Base-by-base conservation (phyloP, 768 basidiomycete species). In the Steccherinum ochraceum region DNA sequence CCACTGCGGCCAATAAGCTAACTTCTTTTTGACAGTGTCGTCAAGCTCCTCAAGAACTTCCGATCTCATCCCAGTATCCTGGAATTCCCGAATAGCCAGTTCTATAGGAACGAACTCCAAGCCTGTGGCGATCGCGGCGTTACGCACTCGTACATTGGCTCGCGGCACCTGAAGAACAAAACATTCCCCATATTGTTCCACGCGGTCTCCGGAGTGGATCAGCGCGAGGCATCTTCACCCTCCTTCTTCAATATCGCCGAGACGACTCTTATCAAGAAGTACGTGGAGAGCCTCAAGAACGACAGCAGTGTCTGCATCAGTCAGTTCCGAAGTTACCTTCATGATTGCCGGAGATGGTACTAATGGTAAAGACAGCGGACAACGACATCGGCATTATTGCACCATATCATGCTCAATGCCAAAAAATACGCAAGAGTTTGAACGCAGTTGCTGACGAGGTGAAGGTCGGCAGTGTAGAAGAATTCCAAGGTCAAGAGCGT, bases 181-280 rank as follows among this genome's bases (percentile, higher is more conserved):
- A 68, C 70, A 1, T 85, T 84, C 63, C 83, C 85, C 0, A 64
- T 86, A 40, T 64, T 86, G 1, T 84, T 86, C 64, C 79, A 85
- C 59, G 72, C 76, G 2, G 67, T 84, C 12, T 57, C 67, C 13
- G 84, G 85, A 16, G 77, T 77, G 56, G 83, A 87, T 57, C 74
- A 77, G 21, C 75, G 83, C n/a, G 84, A 87, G 58, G 75, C 77
- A 2, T 72, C 75, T 0, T 85, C 84, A 0, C 85, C 84, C 1
- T 86, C 83, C 0, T 86, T 83, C 63, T 86, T 86, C 70, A 87
- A 87, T 52, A 73, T 79, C 30, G 73, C 79, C 24, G 84, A 86
- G 56, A 72, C 71, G 0, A 59, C 74, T 0, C 74, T 77, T 43
- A 79, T 85, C 43, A 78, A 76, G 55, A 56, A 59, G 0, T 86